phyloP scores from a whole-genome alignment of 1,139 yeast genomes.

The Starmera stellimalicola region DNA sequence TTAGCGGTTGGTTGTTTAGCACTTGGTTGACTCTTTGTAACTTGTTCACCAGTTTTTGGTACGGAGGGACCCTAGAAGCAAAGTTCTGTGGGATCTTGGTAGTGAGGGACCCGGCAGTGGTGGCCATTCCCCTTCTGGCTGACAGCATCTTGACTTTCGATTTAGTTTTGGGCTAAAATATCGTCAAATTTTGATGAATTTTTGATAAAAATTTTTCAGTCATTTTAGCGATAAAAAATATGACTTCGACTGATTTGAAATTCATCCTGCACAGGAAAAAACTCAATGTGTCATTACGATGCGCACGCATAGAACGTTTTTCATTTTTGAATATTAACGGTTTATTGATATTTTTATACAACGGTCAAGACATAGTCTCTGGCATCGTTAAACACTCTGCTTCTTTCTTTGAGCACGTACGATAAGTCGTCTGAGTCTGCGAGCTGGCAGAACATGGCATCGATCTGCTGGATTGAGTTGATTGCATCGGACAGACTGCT shows the following conservation, averaged over 20 bases:
- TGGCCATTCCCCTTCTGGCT: background rate
- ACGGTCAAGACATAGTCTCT: constrained; percentile 12
- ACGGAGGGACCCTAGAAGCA: constrained; percentile 77
- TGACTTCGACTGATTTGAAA: too few species aligned
- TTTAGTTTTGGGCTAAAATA: too few species aligned
- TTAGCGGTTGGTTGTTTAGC: constrained; percentile 64
- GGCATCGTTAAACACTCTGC: constrained; percentile 18
- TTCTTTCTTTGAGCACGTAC: constrained; percentile 18
- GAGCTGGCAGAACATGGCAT: background rate
- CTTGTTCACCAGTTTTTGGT: constrained; percentile 59
- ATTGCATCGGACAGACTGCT: background rate
- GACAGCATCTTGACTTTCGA: background rate
- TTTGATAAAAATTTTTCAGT: too few species aligned
- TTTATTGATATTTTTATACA: too few species aligned
- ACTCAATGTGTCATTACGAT: too few species aligned
- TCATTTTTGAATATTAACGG: too few species aligned
- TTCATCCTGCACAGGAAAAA: too few species aligned
- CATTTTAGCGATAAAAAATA: too few species aligned
- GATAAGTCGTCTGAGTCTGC: constrained; percentile 5
- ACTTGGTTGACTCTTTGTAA: constrained; percentile 54
- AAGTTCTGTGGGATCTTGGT: constrained; percentile 46
- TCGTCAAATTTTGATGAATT: too few species aligned
- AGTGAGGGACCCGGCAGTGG: constrained; percentile 7
- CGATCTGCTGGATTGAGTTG: constrained; percentile 1
- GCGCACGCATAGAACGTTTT: too few species aligned